Evolutionary conservation across 73 alveolate species (phyloP), one percentile per base, ranked within the genome.

Genomic region (Stentor roeselii): DNA sequence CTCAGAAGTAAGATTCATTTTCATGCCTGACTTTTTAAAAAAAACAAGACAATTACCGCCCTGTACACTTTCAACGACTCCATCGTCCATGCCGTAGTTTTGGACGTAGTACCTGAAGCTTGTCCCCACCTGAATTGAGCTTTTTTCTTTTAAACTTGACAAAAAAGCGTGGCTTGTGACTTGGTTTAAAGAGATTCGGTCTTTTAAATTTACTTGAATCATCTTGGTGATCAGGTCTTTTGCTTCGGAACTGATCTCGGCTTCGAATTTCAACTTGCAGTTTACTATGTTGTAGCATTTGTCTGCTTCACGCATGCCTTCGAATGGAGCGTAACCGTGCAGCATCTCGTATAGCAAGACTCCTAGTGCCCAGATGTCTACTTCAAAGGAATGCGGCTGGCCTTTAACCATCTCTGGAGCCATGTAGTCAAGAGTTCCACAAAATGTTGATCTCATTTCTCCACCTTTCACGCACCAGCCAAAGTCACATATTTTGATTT

Each of bases 391-490:
- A 60, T 80, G 60, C 15, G 42, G 84, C 27, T 80, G 30, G 50
- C 42, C 87, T 36, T 30, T 15, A 15, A 80, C 34, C 6, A 39
- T 80, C 60, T 80, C 87, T 67, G 87, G 87, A 34, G 87, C 87
- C 60, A 80, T 75, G 86, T 80, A 80, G 3, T 80, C 85, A 31
- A 34, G 36, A 38, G 87, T 39, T 27, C 86, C 87, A 59, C 83
- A 36, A 80, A 60, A 76, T n/a, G 75, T 14, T 21, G 14, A 21
- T 35, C 74, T 39, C 6, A n/a, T 67, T 76, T 76, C 84, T 21
- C n/a, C 67, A 30, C 86, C 95, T 67, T 92, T 89, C 35, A 84
- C 93, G 78, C 96, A 88, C 87, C 97, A 94, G 41, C 98, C 98
- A 60, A 94, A 92, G 90, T 94, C 98, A 80, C 97, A 93, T 74